Evolutionary conservation across 345 rosid genomes (phyloP).

Genomic region (Pistacia integerrima): DNA sequence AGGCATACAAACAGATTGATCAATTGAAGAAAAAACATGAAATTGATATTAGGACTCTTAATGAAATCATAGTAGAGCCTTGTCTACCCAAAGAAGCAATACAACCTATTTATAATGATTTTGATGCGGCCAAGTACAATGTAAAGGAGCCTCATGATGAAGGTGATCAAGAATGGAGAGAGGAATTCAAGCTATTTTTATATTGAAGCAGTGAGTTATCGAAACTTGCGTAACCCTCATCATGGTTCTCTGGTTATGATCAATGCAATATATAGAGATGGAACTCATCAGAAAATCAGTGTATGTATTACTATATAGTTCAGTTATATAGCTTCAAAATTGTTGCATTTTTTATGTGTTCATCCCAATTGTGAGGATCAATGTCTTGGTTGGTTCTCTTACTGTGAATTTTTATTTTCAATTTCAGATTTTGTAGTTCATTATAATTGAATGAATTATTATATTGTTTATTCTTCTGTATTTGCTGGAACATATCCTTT

Average conservation of each 20-base stretch:
- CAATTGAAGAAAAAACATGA: too few species aligned
- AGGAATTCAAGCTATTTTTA: slow-evolving; percentile 19
- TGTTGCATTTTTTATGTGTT: slow-evolving; percentile 13
- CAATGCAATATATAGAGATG: slow-evolving; percentile 75
- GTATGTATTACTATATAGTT: slow-evolving; percentile 26
- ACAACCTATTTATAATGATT: too few species aligned
- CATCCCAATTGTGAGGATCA: slow-evolving; percentile 32
- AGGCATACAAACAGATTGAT: too few species aligned
- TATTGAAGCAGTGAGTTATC: slow-evolving; percentile 54
- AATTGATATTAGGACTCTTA: too few species aligned
- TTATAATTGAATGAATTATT: slow-evolving; percentile 35
- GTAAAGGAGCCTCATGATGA: too few species aligned
- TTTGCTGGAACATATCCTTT: background rate
- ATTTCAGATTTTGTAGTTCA: slow-evolving; percentile 30
- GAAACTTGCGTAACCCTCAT: slow-evolving; percentile 60
- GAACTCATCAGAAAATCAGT: background rate
- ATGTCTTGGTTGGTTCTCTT: slow-evolving; percentile 34
- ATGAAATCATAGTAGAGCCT: too few species aligned
- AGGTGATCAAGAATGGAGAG: too few species aligned
- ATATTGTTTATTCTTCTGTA: slow-evolving; percentile 17
- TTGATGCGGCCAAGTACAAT: too few species aligned
- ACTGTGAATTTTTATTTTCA: slow-evolving; percentile 26
- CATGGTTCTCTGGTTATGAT: slow-evolving; percentile 93
- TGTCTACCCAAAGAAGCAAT: too few species aligned
- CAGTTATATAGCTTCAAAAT: slow-evolving; percentile 26